Evolutionary conservation across 495 filamentous ascomycete species (phyloP), one percentile per base, ranked within the genome.

Genomic region (Saxispiralis lemnorum): DNA sequence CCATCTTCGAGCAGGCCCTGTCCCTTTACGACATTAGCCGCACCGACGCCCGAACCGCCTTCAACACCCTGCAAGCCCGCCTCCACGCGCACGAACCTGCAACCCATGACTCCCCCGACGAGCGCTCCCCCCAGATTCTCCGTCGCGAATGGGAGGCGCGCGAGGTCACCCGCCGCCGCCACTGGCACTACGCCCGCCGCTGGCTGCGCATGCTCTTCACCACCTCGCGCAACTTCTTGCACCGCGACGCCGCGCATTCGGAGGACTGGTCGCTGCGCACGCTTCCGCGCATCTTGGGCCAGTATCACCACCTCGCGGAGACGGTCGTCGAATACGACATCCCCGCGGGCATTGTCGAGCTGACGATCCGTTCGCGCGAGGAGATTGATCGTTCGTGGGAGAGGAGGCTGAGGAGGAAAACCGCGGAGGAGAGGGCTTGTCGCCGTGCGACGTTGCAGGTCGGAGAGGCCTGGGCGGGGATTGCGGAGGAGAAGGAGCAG

Each of bases 151-250:
- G 41, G 45, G 45, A 47, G 20, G 11, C 31, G 20, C n/a, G 12
- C 1, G 44, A 35, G 12, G 15, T 51, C 31, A 14, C 31, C 10
- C 38, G 35, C 33, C 39, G 18, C 12, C 49, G 49, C 30, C 36
- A 52, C 42, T 4, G 7, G 31, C 39, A 45, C 17, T 49, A 34
- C 35, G 16, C 40, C 18, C 39, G 44, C 14, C 42, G 46, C 39
- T 55, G 49, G 49, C 33, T 52, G 19, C 50, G 47, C 16, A 36
- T 49, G 6, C 33, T 52, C 9, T 49, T 55, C 36, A 24, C 18
- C 18, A n/a, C 16, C 13, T 18, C 39, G 5, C 13, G 32, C 14
- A 20, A 24, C 16, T 30, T 28, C 11, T 7, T 36, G 6, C 37
- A 15, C 12, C 13, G 20, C 30, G 36, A 38, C 19, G 12, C 13